A percentile compares a stretch with the other conserved stretches of the same genome.
These are phyloP conservation scores for Leccinum variabile DNA, from an alignment of 1,284 basidiomycete genomes.

Conservation along the genomic window DNA sequence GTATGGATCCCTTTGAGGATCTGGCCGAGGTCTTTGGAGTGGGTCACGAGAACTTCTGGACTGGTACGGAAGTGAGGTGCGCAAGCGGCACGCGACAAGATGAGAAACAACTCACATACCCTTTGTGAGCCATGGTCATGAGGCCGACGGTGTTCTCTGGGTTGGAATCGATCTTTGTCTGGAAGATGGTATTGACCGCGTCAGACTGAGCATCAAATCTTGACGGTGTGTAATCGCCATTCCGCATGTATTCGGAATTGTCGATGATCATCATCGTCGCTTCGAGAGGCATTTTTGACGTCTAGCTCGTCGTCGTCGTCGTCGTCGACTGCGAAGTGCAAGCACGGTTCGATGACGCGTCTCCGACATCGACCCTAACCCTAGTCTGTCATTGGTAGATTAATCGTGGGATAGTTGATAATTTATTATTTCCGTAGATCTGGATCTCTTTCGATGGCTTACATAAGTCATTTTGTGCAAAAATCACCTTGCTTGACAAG, in stretches of 20 bases:
- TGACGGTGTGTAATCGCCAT: constrained; percentile 91
- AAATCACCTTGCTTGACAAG: not conserved
- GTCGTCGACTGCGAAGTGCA: constrained; percentile 21
- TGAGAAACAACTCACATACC: constrained; percentile 49
- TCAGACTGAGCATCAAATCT: constrained; percentile 91
- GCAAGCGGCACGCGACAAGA: not conserved
- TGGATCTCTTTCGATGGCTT: no score
- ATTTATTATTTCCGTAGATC: no score
- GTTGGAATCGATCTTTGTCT: constrained; percentile 92
- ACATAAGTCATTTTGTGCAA: not conserved
- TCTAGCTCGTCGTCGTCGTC: constrained; percentile 12
- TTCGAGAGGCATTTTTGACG: constrained; percentile 82
- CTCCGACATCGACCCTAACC: constrained; percentile 20
- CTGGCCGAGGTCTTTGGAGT: constrained; percentile 94
- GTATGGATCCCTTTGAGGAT: constrained; percentile 80
- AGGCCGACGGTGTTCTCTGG: constrained; percentile 97
- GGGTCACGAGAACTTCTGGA: constrained; percentile 93
- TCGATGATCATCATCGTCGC: constrained; percentile 92
- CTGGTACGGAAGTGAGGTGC: constrained; percentile 41
- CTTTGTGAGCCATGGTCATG: constrained; percentile 97
- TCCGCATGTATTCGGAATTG: constrained; percentile 95
- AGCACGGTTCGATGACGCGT: constrained; percentile 22
- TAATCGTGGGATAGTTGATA: no score
- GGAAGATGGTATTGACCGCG: constrained; percentile 89
- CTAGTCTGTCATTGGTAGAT: not conserved